These are phyloP conservation scores for Cryptococcus hybrid DNA, from an alignment of 1,284 basidiomycete species.

Conservation along the genomic window DNA sequence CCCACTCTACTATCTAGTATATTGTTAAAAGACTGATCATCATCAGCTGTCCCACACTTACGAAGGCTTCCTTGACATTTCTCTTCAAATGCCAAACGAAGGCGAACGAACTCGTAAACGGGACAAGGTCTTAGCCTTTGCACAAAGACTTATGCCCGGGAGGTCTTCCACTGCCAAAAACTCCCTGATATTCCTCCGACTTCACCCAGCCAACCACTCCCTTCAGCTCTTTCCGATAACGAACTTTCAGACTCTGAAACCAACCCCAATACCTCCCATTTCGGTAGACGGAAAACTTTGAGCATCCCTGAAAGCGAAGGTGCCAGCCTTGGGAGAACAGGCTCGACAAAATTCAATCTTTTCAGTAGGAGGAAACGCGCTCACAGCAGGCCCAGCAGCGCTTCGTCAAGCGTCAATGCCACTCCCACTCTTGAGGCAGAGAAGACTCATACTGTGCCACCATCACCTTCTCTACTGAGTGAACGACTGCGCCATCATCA, in stretches of 20 bases:
- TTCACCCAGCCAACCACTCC: too few relatives aligned
- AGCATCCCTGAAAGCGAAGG: conserved; percentile 18
- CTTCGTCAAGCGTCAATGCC: conserved; percentile 3
- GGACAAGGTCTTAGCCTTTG: conserved; percentile 67
- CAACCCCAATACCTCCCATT: conserved; percentile 10
- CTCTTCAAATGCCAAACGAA: conserved; percentile 71
- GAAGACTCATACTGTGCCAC: conserved; percentile 1
- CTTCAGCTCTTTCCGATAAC: conserved; percentile 30
- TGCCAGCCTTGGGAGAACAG: conserved; percentile 11
- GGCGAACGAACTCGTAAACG: conserved; percentile 50
- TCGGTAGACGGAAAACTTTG: conserved; percentile 18
- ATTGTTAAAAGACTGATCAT: neutral
- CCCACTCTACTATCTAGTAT: neutral
- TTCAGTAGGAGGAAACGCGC: conserved; percentile 33
- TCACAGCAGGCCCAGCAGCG: conserved; percentile 20
- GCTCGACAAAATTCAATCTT: conserved; percentile 22
- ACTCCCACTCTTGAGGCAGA: neutral
- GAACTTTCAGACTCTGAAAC: conserved; percentile 31
- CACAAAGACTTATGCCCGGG: conserved; percentile 56
- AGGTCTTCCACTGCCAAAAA: conserved; percentile 19
- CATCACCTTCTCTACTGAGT: conserved; percentile 2
- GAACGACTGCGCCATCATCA: neutral
- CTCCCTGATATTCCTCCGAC: neutral
- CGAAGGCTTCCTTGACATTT: conserved; percentile 91
- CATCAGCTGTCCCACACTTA: conserved; percentile 78